Evolutionary conservation across 805 yeast genomes (phyloP), one percentile per base, ranked within the genome.

Genomic region (Yueomyces sp.): DNA sequence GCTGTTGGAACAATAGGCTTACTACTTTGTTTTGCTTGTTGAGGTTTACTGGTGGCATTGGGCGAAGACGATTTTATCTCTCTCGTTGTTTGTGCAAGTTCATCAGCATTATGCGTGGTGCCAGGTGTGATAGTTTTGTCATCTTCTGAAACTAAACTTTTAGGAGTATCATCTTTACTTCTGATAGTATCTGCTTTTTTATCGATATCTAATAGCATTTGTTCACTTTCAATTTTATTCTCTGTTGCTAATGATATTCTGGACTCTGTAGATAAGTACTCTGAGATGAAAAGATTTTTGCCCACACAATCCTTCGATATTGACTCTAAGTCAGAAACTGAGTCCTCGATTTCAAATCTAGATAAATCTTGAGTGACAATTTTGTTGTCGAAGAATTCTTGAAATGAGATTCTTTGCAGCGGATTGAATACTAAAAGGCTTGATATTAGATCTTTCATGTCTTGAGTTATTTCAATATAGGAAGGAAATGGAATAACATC

Each of bases 371-470:
- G 65, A 3, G 68, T 66, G 8, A 86, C 76, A 47, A 86, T 64
- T 7, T 82, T 77, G 60, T 84, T 82, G 42, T 68, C 73, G 63
- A 90, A 92, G 59, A 92, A 86, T 60, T 88, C 97, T 47, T 74
- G 76, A 62, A 86, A 92, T 2, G 90, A 82, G 68, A 90, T 79
- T 54, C 98, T 72, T 57, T 85, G 90, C 3, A 83, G 75, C 4
- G 97, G 96, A 50, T 83, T 81, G 53, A 85, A 81, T 52, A 81
- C 85, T 53, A 92, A 68, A 47, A 92, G 68, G 0, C 84, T 76
- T 46, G 85, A 71, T 28, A 92, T 85, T 50, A 92, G 71, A 44
- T 73, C 66, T 51, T 79, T 77, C 49, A 92, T 69, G 37, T 78
- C 78, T 0, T 85, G 78, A 37, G 74, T 70, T 6, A 81, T 74